Conservation (phyloP, 1,139 yeast species). For the Pichia sp. region DNA sequence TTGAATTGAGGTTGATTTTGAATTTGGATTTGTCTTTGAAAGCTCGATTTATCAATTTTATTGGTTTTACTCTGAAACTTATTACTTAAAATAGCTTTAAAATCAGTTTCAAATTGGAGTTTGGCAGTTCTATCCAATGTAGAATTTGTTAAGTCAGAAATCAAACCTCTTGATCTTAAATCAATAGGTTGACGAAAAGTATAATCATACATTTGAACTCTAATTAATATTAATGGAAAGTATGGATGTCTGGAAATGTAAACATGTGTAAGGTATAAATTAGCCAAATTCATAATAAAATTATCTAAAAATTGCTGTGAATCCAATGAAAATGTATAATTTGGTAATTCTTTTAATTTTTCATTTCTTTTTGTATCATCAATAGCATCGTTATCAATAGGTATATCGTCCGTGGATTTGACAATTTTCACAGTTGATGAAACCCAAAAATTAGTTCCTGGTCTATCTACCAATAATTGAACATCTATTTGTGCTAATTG, state of each 20-base stretch:
- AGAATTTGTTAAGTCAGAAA: slow-evolving; percentile 10
- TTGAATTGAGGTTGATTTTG: slow-evolving; percentile 35
- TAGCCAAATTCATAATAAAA: slow-evolving; percentile 43
- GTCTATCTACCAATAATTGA: slow-evolving; percentile 53
- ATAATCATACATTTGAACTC: slow-evolving; percentile 66
- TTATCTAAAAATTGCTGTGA: slow-evolving; percentile 43
- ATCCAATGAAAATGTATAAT: slow-evolving; percentile 28
- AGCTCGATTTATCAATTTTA: slow-evolving; percentile 18
- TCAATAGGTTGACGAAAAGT: background rate
- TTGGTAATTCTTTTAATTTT: slow-evolving; percentile 32
- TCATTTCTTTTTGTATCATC: slow-evolving; percentile 24
- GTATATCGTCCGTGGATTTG: background rate
- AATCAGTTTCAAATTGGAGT: slow-evolving; percentile 11
- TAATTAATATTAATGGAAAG: slow-evolving; percentile 50
- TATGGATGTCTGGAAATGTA: slow-evolving; percentile 64
- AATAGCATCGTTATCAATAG: slow-evolving; percentile 20
- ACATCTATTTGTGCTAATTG: slow-evolving; percentile 73
- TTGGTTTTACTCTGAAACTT: slow-evolving; percentile 1
- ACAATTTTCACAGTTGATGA: slow-evolving; percentile 46
- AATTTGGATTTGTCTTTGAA: slow-evolving; percentile 13
- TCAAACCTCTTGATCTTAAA: background rate
- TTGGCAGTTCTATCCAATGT: slow-evolving; percentile 5
- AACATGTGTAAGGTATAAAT: slow-evolving; percentile 50
- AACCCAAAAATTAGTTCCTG: slow-evolving; percentile 49
- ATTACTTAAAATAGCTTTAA: slow-evolving; percentile 8